These are phyloP conservation scores for Syncephalastrum monosporum DNA, from an alignment of 371 early-diverging fungal species.

Conservation along the genomic window DNA sequence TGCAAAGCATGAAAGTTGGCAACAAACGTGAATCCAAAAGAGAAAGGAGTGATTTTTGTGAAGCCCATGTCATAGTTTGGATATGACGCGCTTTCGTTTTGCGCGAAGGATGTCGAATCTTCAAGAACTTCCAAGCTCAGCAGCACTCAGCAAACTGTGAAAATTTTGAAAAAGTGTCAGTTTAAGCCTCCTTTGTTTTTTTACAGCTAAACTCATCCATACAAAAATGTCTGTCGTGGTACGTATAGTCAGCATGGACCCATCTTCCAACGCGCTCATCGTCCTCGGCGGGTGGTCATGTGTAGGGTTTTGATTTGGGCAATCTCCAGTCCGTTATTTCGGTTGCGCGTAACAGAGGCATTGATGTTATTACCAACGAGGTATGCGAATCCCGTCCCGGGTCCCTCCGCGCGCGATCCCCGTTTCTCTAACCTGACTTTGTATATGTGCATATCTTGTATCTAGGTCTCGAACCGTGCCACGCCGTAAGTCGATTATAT, in stretches of 20 bases:
- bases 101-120: too few relatives aligned
- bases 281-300: neutral
- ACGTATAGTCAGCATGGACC: slow-evolving; percentile 16
- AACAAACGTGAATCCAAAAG: neutral
- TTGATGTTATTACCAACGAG: slow-evolving; percentile 96
- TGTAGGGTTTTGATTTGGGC: slow-evolving; percentile 93
- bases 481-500: slow-evolving; percentile 77
- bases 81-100: too few relatives aligned
- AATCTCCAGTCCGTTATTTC: slow-evolving; percentile 94
- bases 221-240: slow-evolving; percentile 48
- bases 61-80: too few relatives aligned
- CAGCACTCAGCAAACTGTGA: slow-evolving; percentile 3
- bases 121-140: too few relatives aligned
- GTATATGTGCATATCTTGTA: too few relatives aligned
- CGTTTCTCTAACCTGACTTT: too few relatives aligned
- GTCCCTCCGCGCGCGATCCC: too few relatives aligned
- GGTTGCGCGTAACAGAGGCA: slow-evolving; percentile 96
- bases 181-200: slow-evolving; percentile 1
- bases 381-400: slow-evolving; percentile 33
- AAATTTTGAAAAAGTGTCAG: slow-evolving; percentile 10
- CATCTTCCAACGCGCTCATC: neutral
- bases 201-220: slow-evolving; percentile 1
- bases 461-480: slow-evolving; percentile 76
- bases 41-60: neutral
- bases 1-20: neutral